Conservation (phyloP, 768 basidiomycete species). For the Boletus bicolor region DNA sequence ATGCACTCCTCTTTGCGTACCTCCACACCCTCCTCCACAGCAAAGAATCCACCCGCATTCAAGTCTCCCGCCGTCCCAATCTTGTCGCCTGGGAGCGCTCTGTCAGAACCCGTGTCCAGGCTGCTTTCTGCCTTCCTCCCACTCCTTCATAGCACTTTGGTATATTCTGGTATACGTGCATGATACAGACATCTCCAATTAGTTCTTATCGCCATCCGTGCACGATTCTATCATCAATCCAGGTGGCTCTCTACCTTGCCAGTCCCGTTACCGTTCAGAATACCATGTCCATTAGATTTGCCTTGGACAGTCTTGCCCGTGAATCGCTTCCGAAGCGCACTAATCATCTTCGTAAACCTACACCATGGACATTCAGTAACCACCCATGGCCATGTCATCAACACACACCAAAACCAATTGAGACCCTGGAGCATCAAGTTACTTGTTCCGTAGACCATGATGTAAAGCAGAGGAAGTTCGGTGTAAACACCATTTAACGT, state of each 20-base stretch:
- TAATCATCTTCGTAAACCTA: conserved; percentile 74
- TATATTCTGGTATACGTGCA: conserved; percentile 19
- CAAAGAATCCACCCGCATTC: conserved; percentile 45
- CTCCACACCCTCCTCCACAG: conserved; percentile 62
- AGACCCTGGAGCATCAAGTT: conserved; percentile 67
- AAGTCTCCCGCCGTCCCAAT: conserved; percentile 69
- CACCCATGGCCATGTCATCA: not conserved
- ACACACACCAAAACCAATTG: conserved; percentile 77
- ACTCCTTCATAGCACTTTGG: conserved; percentile 2
- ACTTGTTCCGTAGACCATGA: conserved; percentile 50
- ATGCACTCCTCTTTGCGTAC: conserved; percentile 82
- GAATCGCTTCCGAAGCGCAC: conserved; percentile 63
- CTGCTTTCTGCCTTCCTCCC: conserved; percentile 40
- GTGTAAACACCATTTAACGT: conserved; percentile 55
- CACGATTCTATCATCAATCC: conserved; percentile 6
- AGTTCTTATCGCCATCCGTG: not conserved
- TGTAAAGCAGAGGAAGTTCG: conserved; percentile 50
- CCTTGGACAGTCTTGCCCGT: conserved; percentile 17
- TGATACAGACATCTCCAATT: conserved; percentile 1
- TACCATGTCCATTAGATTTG: conserved; percentile 11
- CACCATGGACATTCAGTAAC: not conserved
- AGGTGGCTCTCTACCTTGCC: conserved; percentile 11
- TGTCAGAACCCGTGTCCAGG: conserved; percentile 56
- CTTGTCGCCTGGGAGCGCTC: conserved; percentile 78
- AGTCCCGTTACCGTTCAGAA: conserved; percentile 15